phyloP scores from a whole-genome alignment of 345 rosid genomes.

The Acer saccharum region DNA sequence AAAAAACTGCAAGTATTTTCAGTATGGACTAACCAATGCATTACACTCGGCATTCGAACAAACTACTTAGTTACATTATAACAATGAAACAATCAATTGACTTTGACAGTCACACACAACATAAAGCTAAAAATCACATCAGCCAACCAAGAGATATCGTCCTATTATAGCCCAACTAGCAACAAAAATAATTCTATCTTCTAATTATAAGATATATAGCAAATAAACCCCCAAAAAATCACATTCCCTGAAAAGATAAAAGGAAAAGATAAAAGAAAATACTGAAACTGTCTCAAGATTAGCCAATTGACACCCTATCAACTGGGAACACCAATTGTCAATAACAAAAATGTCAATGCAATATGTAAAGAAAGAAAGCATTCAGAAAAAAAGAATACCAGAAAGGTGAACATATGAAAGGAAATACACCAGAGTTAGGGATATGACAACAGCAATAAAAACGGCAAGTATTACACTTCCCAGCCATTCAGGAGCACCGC shows the following conservation, averaged over 20 bases:
- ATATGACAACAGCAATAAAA: slow-evolving; percentile 58
- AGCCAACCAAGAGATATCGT: too few species aligned
- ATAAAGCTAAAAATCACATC: background rate
- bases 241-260: background rate
- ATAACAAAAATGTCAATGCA: slow-evolving; percentile 3
- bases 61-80: background rate
- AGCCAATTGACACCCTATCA: background rate
- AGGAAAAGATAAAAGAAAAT: background rate
- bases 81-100: background rate
- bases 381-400: slow-evolving; percentile 43
- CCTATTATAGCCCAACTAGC: too few species aligned
- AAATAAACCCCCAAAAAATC: background rate
- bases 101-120: background rate
- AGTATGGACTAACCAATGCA: background rate
- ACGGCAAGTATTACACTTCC: slow-evolving; percentile 55
- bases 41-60: background rate
- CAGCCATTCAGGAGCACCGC: too few species aligned
- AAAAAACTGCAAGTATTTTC: background rate
- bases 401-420: slow-evolving; percentile 91
- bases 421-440: slow-evolving; percentile 77
- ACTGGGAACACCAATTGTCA: background rate
- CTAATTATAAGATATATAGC: too few species aligned
- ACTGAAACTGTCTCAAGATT: background rate
- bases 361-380: slow-evolving; percentile 18
- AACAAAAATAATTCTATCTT: too few species aligned